Base-by-base conservation (phyloP, 805 yeast species). In the Diddensiella transvaalensis region DNA sequence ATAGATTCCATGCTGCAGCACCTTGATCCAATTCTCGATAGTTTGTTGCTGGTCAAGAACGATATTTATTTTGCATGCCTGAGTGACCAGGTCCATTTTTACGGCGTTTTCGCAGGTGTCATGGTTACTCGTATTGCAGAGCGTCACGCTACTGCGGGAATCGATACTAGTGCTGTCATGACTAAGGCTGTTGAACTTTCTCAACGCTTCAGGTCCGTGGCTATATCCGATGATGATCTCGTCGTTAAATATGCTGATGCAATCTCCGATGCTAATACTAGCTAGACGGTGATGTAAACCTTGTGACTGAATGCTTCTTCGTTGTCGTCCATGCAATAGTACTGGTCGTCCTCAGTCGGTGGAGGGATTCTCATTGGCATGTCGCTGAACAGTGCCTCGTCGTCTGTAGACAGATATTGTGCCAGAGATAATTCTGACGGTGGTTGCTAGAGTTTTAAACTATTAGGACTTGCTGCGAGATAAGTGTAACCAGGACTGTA, bases 1-100 rank as follows among this genome's bases (percentile, higher is more conserved):
- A 40, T 77, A 4, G 45, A 60, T 3, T 62, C 68, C 19, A 69
- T 76, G 62, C 56, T 73, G 15, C 64, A 63, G 3, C 78, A 73
- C 56, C 60, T 81, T 1, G 60, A 62, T 45, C 64, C 69, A 40
- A 69, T 78, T 2, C 62, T 80, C 1, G 69, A 65, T 39, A 69
- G 74, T 18, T 63, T 76, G 42, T 56, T 69, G 38, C 60, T 59
- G 21, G 70, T 75, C 21, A 72, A 68, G 22, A 69, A 73, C 51
- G 82, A 77, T 58, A 71, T 78, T 2, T 80, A 79, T 57, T 84
- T 84, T 65, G 82, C 84, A 0, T 80, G 78, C 57, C 69, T 84
- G n/a, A 79, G 86, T 10, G 89, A 84, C 66, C 87, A 82, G 64
- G 70, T 83, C 39, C 87, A 80, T 59, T 72, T 81, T 48, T 46